Evolutionary conservation across 2,329 filamentous ascomycete genomes (phyloP), one percentile per base, ranked within the genome.

Genomic region (Aspergillus sp.): DNA sequence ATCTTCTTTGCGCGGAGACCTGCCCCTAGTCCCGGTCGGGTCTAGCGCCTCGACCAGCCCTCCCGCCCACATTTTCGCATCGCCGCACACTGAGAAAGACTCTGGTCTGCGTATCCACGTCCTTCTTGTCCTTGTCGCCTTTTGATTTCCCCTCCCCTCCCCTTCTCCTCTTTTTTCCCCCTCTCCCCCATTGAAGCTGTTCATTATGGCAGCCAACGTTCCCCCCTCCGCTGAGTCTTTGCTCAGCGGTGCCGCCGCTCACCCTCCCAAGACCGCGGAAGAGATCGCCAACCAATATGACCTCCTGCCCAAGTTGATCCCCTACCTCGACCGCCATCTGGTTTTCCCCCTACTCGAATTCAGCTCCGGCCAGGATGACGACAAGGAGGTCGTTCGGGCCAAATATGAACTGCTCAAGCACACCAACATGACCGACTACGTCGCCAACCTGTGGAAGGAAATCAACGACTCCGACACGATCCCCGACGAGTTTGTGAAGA

Each of bases 341-440:
- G 90, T 98, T 74, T 99, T 96, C 81, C 95, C 95, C 67, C 86
- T 99, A 65, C 89, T 99, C 75, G 93, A 97, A 81, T 97, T 96
- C 79, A 85, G 90, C 72, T 88, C 88, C 72, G 88, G 89, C 74
- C 88, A 96, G 67, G 88, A 92, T 76, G 90, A 92, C 72, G 85
- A 87, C 68, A 85, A 84, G 71, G 88, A 93, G 76, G 88, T 96
- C 70, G 89, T 89, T 64, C 87, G 90, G 75, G 88, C 92, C 70
- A 96, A 96, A 80, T 96, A 94, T 78, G 89, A 94, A 80, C 87
- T 99, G 60, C 87, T 99, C 69, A 94, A 96, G 82, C 89, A 92
- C 77, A 98, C 95, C 73, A 97, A 98, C 84, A 99, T 99, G 95
- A 95, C 90, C 72, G 95, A 99, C 80, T 99, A 96, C 77, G 91